Evolutionary conservation across 805 yeast species (phyloP).

Genomic region (Scheffersomyces spartinae): DNA sequence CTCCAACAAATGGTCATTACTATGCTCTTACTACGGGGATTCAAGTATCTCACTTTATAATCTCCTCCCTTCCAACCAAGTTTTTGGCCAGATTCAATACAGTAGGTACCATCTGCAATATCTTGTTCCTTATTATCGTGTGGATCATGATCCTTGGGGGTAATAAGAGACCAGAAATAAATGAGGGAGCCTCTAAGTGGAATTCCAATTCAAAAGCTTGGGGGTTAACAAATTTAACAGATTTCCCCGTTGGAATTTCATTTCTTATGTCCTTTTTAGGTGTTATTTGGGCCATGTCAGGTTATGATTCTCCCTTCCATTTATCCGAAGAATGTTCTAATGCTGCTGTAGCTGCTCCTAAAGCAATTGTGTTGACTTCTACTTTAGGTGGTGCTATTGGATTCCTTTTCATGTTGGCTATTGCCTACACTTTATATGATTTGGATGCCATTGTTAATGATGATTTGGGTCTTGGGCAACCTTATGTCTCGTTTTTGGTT

Average conservation of each 20-base stretch:
- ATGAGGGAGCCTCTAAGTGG: conserved; percentile 31
- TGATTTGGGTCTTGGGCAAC: conserved; percentile 42
- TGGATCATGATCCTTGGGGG: conserved; percentile 44
- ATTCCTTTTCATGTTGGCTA: conserved; percentile 45
- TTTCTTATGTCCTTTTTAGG: conserved; percentile 46
- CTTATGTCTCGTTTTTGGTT: conserved; percentile 42
- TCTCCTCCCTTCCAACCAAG: conserved; percentile 43
- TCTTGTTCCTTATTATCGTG: conserved; percentile 38
- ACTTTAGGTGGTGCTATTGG: conserved; percentile 45
- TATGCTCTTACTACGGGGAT: conserved; percentile 43
- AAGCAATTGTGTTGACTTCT: conserved; percentile 51
- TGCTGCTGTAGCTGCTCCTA: conserved; percentile 55
- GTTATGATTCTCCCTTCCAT: conserved; percentile 68
- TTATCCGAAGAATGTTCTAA: conserved; percentile 62
- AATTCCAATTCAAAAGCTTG: conserved; percentile 40
- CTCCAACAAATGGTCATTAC: conserved; percentile 35
- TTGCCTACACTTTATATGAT: conserved; percentile 49
- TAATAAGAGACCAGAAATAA: conserved; percentile 25
- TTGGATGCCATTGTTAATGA: conserved; percentile 34
- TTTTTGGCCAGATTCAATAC: conserved; percentile 42
- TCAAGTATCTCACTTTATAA: conserved; percentile 32
- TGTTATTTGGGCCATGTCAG: conserved; percentile 65
- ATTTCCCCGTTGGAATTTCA: conserved; percentile 52
- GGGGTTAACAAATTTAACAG: conserved; percentile 46
- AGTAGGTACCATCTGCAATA: conserved; percentile 37